phyloP scores from a whole-genome alignment of 495 filamentous ascomycete genomes.

The Chlorociboria aeruginascens region DNA sequence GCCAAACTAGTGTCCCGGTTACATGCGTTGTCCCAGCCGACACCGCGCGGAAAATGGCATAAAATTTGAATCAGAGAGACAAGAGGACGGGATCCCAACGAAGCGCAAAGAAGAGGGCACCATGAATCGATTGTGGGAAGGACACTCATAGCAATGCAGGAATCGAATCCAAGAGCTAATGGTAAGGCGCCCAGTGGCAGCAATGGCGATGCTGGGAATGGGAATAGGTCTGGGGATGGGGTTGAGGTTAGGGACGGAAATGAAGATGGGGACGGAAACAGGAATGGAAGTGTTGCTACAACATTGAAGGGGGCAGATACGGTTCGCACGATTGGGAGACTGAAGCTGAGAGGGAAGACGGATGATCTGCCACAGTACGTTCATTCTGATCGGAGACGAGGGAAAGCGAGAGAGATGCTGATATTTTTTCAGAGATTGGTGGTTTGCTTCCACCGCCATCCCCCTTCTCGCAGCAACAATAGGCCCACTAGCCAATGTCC shows the following conservation, averaged over 20 bases:
- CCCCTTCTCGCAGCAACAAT: slow-evolving; percentile 61
- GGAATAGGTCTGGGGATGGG: not conserved
- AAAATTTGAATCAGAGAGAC: too few relatives aligned
- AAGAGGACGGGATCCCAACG: too few relatives aligned
- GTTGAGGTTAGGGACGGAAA: not conserved
- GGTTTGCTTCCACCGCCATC: slow-evolving; percentile 68
- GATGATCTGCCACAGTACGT: slow-evolving; percentile 28
- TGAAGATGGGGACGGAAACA: not conserved
- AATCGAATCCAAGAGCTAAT: not conserved
- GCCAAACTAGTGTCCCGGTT: too few relatives aligned
- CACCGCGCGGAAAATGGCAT: too few relatives aligned
- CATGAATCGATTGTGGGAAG: too few relatives aligned
- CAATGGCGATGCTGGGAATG: not conserved
- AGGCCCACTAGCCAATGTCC: slow-evolving; percentile 61
- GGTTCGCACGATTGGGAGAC: slow-evolving; percentile 13
- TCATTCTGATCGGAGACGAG: not conserved
- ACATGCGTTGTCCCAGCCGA: too few relatives aligned
- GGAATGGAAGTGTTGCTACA: not conserved
- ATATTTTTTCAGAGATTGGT: slow-evolving; percentile 37
- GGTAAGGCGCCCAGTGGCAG: not conserved
- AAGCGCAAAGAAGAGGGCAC: too few relatives aligned
- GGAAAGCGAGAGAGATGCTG: not conserved
- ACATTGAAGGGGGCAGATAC: slow-evolving; percentile 8
- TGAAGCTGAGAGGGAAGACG: slow-evolving; percentile 24
- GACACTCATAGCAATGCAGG: too few relatives aligned